Evolutionary conservation across 2,329 filamentous ascomycete species (phyloP).

Genomic region (Exophiala aquamarina): DNA sequence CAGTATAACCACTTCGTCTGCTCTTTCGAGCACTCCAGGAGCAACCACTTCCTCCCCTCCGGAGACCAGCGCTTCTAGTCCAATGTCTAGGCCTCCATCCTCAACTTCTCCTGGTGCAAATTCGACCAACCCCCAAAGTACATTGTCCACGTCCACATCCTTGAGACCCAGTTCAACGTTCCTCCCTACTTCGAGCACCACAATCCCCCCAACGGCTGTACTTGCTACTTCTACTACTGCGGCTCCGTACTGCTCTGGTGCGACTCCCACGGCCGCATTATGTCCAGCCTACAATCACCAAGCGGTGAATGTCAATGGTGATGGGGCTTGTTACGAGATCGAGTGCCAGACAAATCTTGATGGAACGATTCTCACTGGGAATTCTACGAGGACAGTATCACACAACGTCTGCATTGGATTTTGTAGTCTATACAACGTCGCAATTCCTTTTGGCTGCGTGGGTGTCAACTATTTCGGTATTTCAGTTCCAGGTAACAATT

Average conservation of each 20-base stretch:
- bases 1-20: no score
- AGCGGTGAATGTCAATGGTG: conserved; percentile 21
- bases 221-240: conserved; percentile 8
- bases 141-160: background rate
- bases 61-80: no score
- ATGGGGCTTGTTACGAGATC: conserved; percentile 22
- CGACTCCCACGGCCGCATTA: conserved; percentile 13
- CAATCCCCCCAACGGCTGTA: conserved; percentile 31
- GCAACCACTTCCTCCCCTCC: no score
- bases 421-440: conserved; percentile 23
- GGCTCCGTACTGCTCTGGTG: conserved; percentile 11
- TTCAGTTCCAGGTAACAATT: conserved; percentile 12
- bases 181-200: conserved; percentile 45
- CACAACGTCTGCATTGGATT: conserved; percentile 16
- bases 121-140: background rate
- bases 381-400: conserved; percentile 12
- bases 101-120: background rate
- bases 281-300: conserved; percentile 23
- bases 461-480: conserved; percentile 18
- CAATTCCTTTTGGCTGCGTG: conserved; percentile 21
- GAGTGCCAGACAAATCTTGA: conserved; percentile 17
- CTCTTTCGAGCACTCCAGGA: no score
- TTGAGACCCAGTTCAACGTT: conserved; percentile 32
- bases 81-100: no score
- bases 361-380: conserved; percentile 13